A percentile compares a stretch with the other conserved stretches of the same genome.
These are phyloP conservation scores for Termitomyces sp. DNA, from an alignment of 768 basidiomycete species.

Conservation along the genomic window DNA sequence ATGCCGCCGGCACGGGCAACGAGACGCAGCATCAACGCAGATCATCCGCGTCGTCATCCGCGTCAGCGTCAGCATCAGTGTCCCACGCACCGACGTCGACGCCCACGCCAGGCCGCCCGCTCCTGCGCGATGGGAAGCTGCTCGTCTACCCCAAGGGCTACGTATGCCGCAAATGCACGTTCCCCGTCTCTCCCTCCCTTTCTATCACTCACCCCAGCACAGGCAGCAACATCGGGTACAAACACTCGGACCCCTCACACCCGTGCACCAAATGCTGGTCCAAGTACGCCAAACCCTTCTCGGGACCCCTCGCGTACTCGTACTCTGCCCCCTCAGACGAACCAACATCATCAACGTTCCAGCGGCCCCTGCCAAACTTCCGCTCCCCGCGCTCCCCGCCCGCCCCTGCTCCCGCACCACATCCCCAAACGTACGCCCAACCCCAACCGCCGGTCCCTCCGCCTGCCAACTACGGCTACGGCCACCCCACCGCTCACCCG, in stretches of 20 bases:
- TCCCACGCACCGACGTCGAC: constrained; percentile 52
- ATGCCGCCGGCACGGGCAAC: neutral
- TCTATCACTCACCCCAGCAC: neutral
- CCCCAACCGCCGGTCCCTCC: neutral
- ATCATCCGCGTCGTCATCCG: neutral
- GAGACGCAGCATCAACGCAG: neutral
- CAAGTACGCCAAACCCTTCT: constrained; percentile 57
- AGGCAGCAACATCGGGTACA: constrained; percentile 78
- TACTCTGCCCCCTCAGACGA: constrained; percentile 16
- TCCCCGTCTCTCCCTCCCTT: neutral
- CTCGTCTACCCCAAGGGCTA: constrained; percentile 67
- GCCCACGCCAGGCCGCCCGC: constrained; percentile 63
- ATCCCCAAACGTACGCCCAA: neutral
- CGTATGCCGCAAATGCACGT: constrained; percentile 64
- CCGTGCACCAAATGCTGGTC: constrained; percentile 77
- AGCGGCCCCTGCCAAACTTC: constrained; percentile 28
- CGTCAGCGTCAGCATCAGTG: neutral
- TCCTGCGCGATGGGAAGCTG: constrained; percentile 54
- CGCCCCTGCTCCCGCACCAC: constrained; percentile 15
- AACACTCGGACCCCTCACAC: constrained; percentile 55
- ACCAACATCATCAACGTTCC: constrained; percentile 17
- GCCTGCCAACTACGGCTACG: neutral
- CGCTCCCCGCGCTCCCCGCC: neutral
- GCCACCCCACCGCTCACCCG: neutral
- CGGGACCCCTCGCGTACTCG: constrained; percentile 54